A percentile compares a stretch with the other conserved stretches of the same genome.
Conservation (phyloP, 164 flowering plant species). For the Malania oleifera region DNA sequence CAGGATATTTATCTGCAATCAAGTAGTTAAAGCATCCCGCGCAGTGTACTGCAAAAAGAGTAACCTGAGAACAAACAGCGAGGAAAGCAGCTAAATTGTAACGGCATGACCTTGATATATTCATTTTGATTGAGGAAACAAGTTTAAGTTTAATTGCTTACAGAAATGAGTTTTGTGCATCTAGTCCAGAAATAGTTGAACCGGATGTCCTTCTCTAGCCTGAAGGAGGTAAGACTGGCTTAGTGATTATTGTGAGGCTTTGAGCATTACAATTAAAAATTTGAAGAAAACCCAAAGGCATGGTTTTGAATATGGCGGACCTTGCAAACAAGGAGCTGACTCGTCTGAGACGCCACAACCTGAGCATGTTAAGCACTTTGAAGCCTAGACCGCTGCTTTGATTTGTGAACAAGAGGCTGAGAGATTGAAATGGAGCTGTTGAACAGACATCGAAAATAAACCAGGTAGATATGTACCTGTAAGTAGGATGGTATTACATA, state of each 20-base stretch:
- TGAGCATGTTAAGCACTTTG: slow-evolving; percentile 73
- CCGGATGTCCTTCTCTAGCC: slow-evolving; percentile 93
- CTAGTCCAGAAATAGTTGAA: slow-evolving; percentile 97
- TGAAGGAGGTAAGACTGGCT: slow-evolving; percentile 33
- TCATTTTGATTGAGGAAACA: background rate
- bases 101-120: background rate
- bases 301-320: slow-evolving; percentile 31
- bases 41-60: slow-evolving; percentile 87
- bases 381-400: slow-evolving; percentile 51
- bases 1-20: slow-evolving; percentile 85
- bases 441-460: slow-evolving; percentile 86
- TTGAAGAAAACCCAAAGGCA: slow-evolving; percentile 16
- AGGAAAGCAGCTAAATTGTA: background rate
- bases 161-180: slow-evolving; percentile 83
- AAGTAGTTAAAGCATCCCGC: slow-evolving; percentile 92
- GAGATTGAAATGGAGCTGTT: slow-evolving; percentile 73
- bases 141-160: slow-evolving; percentile 27
- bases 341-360: slow-evolving; percentile 94
- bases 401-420: slow-evolving; percentile 58
- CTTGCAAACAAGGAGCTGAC: slow-evolving; percentile 96
- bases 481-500: slow-evolving; percentile 6
- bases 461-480: slow-evolving; percentile 93
- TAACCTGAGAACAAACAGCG: slow-evolving; percentile 51
- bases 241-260: slow-evolving; percentile 16
- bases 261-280: slow-evolving; percentile 11